Evolutionary conservation across 176 grass and related monocot species (phyloP).

Genomic region (Eragrostis nindensis): DNA sequence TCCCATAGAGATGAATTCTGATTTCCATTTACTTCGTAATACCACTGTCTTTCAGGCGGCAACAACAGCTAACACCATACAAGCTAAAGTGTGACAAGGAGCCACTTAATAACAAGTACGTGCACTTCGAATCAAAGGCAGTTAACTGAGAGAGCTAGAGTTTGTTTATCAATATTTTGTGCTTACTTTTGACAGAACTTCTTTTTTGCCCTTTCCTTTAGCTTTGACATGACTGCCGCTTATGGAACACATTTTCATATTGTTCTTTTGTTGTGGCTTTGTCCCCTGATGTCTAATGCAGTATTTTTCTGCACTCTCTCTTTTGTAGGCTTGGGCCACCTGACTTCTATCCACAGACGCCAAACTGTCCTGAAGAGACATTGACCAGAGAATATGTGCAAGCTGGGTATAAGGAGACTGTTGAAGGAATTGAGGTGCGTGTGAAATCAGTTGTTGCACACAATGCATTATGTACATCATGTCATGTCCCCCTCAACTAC

Average conservation of each 20-base stretch:
- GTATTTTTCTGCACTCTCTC: slow-evolving; percentile 17
- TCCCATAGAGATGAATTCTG: neutral
- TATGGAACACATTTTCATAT: neutral
- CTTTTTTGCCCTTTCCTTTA: slow-evolving; percentile 5
- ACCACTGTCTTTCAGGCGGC: slow-evolving; percentile 94
- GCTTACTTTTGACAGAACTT: neutral
- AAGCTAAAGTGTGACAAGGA: slow-evolving; percentile 97
- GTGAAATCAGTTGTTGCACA: slow-evolving; percentile 19
- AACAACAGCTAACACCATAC: slow-evolving; percentile 80
- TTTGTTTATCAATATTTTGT: slow-evolving; percentile 4
- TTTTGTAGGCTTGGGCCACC: slow-evolving; percentile 89
- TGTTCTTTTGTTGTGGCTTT: slow-evolving; percentile 2
- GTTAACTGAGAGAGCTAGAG: neutral
- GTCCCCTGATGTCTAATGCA: neutral
- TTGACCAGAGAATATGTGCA: slow-evolving; percentile 95
- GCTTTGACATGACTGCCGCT: neutral
- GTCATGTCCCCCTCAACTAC: neutral
- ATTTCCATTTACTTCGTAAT: slow-evolving; percentile 25
- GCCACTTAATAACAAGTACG: slow-evolving; percentile 83
- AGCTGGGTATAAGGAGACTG: slow-evolving; percentile 94
- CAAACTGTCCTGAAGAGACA: slow-evolving; percentile 98
- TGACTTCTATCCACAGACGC: slow-evolving; percentile 93
- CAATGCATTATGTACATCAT: neutral
- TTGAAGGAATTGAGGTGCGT: slow-evolving; percentile 98
- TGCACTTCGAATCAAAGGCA: slow-evolving; percentile 29